These are phyloP conservation scores for Monosporozyma servazzii DNA, from an alignment of 805 yeast species.

Conservation along the genomic window DNA sequence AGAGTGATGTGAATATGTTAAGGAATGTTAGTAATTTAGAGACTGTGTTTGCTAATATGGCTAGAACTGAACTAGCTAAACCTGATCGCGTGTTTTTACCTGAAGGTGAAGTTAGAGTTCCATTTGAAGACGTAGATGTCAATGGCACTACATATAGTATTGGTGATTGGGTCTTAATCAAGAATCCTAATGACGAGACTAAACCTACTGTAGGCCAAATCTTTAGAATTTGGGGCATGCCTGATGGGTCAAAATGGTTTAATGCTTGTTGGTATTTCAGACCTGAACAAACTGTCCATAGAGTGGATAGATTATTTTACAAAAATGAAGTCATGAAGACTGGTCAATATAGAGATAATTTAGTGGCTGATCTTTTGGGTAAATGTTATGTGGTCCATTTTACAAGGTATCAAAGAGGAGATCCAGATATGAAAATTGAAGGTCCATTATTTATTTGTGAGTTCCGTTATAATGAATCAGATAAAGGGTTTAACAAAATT, in stretches of 20 bases:
- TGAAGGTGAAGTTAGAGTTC: slow-evolving; percentile 55
- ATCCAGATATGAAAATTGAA: slow-evolving; percentile 72
- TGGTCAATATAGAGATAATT: slow-evolving; percentile 92
- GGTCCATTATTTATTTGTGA: slow-evolving; percentile 91
- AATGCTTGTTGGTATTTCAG: slow-evolving; percentile 97
- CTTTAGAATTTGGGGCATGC: slow-evolving; percentile 77
- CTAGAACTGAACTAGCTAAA: slow-evolving; percentile 62
- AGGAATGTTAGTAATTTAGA: slow-evolving; percentile 58
- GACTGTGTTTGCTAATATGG: slow-evolving; percentile 44
- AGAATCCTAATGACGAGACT: slow-evolving; percentile 76
- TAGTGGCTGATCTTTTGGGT: slow-evolving; percentile 78
- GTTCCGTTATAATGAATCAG: slow-evolving; percentile 84
- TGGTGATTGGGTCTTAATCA: slow-evolving; percentile 93
- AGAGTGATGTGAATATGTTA: slow-evolving; percentile 46
- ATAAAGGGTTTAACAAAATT: slow-evolving; percentile 84
- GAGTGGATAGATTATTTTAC: slow-evolving; percentile 80
- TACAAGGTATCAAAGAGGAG: slow-evolving; percentile 90
- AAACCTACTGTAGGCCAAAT: slow-evolving; percentile 92
- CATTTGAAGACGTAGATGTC: slow-evolving; percentile 63
- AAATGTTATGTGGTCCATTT: slow-evolving; percentile 92
- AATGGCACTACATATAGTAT: slow-evolving; percentile 68
- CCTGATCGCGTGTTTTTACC: slow-evolving; percentile 70
- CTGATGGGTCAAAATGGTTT: slow-evolving; percentile 74
- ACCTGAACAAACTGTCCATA: slow-evolving; percentile 96
- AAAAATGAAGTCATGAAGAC: slow-evolving; percentile 94